phyloP scores from a whole-genome alignment of 2,329 filamentous ascomycete genomes.

The Fusarium euwallaceae region DNA sequence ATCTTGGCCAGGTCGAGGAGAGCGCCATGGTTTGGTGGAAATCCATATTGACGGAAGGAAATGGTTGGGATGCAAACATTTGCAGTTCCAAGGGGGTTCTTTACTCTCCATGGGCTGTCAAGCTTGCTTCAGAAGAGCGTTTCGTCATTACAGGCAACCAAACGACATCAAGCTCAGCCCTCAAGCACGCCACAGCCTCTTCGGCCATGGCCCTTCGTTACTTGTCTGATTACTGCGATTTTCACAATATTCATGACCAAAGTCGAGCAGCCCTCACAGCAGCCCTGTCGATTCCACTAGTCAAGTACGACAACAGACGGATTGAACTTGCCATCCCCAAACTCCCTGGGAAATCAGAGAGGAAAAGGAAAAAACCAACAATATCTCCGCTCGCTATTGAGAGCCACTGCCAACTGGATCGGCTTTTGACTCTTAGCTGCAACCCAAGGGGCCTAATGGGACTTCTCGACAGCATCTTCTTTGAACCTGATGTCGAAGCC shows the following conservation, averaged over 20 bases:
- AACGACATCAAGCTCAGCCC: background rate
- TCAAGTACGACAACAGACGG: background rate
- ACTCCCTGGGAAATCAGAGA: background rate
- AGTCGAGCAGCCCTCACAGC: background rate
- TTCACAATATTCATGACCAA: background rate
- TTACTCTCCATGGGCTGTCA: background rate
- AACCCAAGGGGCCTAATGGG: background rate
- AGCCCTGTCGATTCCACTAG: background rate
- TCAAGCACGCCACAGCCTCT: rapidly evolving
- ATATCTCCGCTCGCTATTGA: background rate
- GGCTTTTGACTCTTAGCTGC: background rate
- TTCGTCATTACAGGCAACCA: background rate
- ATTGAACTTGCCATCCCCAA: background rate
- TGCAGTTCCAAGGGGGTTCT: background rate
- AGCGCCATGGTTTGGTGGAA: background rate
- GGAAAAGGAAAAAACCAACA: background rate
- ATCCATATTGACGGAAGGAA: background rate
- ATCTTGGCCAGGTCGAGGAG: background rate
- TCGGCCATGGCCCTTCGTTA: background rate
- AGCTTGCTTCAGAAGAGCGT: background rate
- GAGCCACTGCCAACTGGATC: background rate
- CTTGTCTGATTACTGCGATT: background rate
- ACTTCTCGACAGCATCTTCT: background rate
- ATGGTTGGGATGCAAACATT: background rate
- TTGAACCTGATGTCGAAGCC: background rate